These are phyloP conservation scores for Calonectria montana DNA, from an alignment of 2,329 filamentous ascomycete species.

Conservation along the genomic window DNA sequence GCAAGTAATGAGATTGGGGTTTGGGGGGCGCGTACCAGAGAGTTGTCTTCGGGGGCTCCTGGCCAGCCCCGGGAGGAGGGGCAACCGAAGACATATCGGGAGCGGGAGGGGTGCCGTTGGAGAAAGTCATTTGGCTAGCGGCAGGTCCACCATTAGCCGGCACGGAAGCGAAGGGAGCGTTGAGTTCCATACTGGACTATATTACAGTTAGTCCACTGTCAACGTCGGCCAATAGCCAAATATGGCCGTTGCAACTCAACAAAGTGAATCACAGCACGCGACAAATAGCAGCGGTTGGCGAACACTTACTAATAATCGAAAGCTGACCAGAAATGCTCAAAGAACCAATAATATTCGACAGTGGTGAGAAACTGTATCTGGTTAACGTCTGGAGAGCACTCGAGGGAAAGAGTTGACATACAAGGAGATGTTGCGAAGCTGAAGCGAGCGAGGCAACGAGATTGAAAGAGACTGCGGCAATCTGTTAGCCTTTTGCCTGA, in stretches of 20 bases:
- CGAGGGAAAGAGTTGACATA: too few relatives aligned
- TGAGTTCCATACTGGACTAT: constrained; percentile 48
- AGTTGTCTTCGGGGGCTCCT: constrained; percentile 67
- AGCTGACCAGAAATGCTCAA: constrained; percentile 31
- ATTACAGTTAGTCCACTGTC: constrained; percentile 19
- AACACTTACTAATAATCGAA: constrained; percentile 29
- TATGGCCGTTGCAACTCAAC: too few relatives aligned
- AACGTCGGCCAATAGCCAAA: too few relatives aligned
- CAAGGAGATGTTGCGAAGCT: constrained; percentile 34
- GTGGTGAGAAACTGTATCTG: constrained; percentile 23
- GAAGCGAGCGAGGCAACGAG: constrained; percentile 34
- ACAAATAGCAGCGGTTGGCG: not conserved
- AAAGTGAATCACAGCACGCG: not conserved
- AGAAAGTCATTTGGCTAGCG: constrained; percentile 49
- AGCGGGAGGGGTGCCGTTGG: constrained; percentile 54
- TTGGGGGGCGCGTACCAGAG: constrained; percentile 60
- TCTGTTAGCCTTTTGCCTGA: constrained; percentile 13
- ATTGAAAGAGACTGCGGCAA: constrained; percentile 20
- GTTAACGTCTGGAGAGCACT: not conserved
- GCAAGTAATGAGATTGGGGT: not conserved
- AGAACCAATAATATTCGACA: constrained; percentile 30
- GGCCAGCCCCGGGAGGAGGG: constrained; percentile 47
- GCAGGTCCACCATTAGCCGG: constrained; percentile 47
- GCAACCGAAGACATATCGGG: constrained; percentile 50
- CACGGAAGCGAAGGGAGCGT: constrained; percentile 45